These are phyloP conservation scores for Zelopaecilomyces penicillatus DNA, from an alignment of 2,329 filamentous ascomycete species.

Conservation along the genomic window DNA sequence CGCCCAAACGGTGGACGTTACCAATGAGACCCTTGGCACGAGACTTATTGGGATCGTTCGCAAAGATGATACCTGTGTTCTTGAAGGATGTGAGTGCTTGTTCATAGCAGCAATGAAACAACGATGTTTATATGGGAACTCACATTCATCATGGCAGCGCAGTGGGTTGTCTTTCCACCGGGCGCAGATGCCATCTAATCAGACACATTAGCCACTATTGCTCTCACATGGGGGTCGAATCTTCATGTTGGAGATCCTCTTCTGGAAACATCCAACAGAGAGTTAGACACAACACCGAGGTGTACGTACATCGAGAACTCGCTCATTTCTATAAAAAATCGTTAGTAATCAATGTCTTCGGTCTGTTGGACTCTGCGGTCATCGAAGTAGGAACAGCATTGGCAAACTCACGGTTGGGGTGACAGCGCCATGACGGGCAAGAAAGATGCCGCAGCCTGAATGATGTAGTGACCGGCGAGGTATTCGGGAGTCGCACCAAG, in stretches of 20 bases:
- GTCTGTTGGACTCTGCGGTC: background rate
- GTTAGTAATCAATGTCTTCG: background rate
- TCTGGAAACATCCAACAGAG: too few species aligned
- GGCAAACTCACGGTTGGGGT: slow-evolving; percentile 52
- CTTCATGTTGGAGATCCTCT: too few species aligned
- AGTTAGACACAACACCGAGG: too few species aligned
- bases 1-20: slow-evolving; percentile 91
- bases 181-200: slow-evolving; percentile 18
- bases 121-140: slow-evolving; percentile 54
- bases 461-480: slow-evolving; percentile 92
- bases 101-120: slow-evolving; percentile 59
- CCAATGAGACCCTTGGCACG: slow-evolving; percentile 96
- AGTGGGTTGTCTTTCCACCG: slow-evolving; percentile 26
- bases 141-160: slow-evolving; percentile 56
- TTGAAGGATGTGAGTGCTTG: slow-evolving; percentile 42
- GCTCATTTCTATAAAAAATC: slow-evolving; percentile 55
- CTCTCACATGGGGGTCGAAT: too few species aligned
- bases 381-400: background rate
- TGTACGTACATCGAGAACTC: slow-evolving; percentile 60
- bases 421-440: slow-evolving; percentile 95
- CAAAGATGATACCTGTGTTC: slow-evolving; percentile 91
- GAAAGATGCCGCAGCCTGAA: slow-evolving; percentile 94
- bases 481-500: slow-evolving; percentile 96
- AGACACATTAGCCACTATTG: background rate
- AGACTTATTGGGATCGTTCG: slow-evolving; percentile 91